Evolutionary conservation across 345 rosid genomes (phyloP).

Genomic region (Gossypium bickii): DNA sequence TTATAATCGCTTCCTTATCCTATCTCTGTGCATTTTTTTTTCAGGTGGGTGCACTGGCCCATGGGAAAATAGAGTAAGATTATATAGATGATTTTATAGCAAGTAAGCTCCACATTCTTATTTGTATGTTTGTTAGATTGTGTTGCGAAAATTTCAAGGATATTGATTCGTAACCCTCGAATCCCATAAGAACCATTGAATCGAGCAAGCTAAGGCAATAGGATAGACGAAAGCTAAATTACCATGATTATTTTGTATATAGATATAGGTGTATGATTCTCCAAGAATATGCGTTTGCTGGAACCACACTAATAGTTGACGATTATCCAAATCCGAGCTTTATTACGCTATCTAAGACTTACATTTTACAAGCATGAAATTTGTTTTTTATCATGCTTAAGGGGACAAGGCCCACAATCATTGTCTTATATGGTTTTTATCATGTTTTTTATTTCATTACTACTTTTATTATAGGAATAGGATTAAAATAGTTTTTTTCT

Average conservation of each 20-base stretch:
- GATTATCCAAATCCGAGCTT: neutral
- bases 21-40: constrained; percentile 1
- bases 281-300: too few relatives aligned
- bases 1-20: neutral
- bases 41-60: constrained; percentile 94
- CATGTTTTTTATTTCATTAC: too few relatives aligned
- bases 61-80: constrained; percentile 60
- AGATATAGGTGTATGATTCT: neutral
- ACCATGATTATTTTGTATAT: too few relatives aligned
- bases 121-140: neutral
- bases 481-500: too few relatives aligned
- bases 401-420: neutral
- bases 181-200: neutral
- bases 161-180: neutral
- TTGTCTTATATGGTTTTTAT: neutral
- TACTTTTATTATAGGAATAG: too few relatives aligned
- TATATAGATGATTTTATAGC: constrained; percentile 62
- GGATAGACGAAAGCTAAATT: neutral
- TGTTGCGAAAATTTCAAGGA: neutral
- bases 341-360: neutral
- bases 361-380: neutral
- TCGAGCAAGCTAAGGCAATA: neutral
- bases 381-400: neutral
- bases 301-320: neutral
- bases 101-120: constrained; percentile 31